These are phyloP conservation scores for Hypericum androsaemum DNA, from an alignment of 345 rosid genomes.

Conservation along the genomic window DNA sequence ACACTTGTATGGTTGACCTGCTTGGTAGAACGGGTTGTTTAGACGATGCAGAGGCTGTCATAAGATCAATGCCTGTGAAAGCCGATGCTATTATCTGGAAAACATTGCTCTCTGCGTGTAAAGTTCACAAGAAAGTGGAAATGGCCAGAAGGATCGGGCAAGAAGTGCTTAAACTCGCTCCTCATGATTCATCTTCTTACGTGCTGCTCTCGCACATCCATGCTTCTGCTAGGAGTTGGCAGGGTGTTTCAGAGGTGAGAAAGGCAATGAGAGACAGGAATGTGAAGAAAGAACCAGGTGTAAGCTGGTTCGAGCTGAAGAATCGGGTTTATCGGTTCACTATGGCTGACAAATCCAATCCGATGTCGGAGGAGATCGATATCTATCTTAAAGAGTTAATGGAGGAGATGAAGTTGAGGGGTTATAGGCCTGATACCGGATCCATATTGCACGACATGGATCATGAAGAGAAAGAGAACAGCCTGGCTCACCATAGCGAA, in stretches of 20 bases:
- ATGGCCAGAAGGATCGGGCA: conserved; percentile 48
- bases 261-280: conserved; percentile 52
- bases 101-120: conserved; percentile 67
- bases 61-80: conserved; percentile 56
- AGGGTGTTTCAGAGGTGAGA: conserved; percentile 52
- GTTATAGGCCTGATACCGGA: conserved; percentile 56
- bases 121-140: conserved; percentile 42
- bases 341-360: conserved; percentile 56
- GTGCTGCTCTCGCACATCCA: conserved; percentile 59
- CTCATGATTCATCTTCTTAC: conserved; percentile 57
- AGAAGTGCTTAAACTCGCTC: conserved; percentile 51
- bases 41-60: conserved; percentile 52
- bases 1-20: conserved; percentile 62
- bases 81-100: conserved; percentile 62
- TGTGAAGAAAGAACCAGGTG: conserved; percentile 67
- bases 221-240: conserved; percentile 58
- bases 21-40: conserved; percentile 58
- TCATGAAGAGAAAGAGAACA: background rate
- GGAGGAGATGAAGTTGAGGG: conserved; percentile 49
- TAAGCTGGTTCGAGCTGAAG: conserved; percentile 71
- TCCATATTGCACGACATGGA: conserved; percentile 7
- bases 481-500: background rate
- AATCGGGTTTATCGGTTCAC: conserved; percentile 49
- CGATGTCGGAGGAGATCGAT: conserved; percentile 41
- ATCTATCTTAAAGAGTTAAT: conserved; percentile 46